These are phyloP conservation scores for Fusarium succisae DNA, from an alignment of 2,329 filamentous ascomycete genomes.

Conservation along the genomic window DNA sequence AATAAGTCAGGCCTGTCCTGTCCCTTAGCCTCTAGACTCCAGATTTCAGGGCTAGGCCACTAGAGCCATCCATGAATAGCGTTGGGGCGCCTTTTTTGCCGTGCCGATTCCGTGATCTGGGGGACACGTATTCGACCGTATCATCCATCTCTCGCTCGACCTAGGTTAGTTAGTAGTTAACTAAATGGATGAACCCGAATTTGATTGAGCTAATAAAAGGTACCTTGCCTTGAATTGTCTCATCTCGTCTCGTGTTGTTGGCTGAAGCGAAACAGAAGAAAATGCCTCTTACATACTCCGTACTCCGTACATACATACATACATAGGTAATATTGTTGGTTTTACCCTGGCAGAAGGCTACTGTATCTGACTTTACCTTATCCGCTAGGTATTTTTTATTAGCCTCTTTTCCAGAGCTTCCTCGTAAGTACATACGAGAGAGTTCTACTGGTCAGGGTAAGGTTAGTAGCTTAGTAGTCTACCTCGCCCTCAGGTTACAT, in stretches of 20 bases:
- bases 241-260: background rate
- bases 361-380: background rate
- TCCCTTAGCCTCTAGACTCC: background rate
- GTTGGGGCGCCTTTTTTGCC: slow-evolving; percentile 27
- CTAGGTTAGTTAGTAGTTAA: background rate
- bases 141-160: background rate
- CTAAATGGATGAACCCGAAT: background rate
- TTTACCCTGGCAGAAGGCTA: slow-evolving; percentile 13
- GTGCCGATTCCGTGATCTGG: slow-evolving; percentile 29
- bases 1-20: background rate
- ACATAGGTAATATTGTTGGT: background rate
- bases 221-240: background rate
- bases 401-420: slow-evolving; percentile 11
- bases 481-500: slow-evolving; percentile 15
- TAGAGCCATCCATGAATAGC: slow-evolving; percentile 13
- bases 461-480: background rate
- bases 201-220: background rate
- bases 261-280: background rate
- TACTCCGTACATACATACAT: background rate
- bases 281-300: background rate
- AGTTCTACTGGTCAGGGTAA: background rate
- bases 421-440: background rate
- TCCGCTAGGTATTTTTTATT: slow-evolving; percentile 17
- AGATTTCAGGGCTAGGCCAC: background rate
- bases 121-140: slow-evolving; percentile 24